Evolutionary conservation across 495 filamentous ascomycete species (phyloP).

Genomic region (Cercophora samala): DNA sequence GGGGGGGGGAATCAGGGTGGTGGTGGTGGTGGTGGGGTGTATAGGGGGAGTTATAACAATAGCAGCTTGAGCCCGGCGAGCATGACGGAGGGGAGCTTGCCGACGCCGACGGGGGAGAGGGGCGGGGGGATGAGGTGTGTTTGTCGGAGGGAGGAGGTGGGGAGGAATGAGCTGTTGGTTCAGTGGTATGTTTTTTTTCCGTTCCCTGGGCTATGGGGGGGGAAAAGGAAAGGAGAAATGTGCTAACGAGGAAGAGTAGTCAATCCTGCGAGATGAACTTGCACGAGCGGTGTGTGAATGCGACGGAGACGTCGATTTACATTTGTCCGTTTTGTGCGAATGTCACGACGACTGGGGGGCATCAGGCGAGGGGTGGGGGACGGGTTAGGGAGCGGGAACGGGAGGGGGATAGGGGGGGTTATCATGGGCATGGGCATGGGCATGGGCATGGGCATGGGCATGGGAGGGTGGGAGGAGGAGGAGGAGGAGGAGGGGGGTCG

Average conservation of each 20-base stretch:
- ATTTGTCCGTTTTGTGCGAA: slow-evolving; percentile 78
- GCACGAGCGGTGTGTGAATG: slow-evolving; percentile 73
- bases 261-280: slow-evolving; percentile 85
- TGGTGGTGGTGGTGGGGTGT: too few relatives aligned
- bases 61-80: slow-evolving; percentile 59
- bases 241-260: slow-evolving; percentile 43
- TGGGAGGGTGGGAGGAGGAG: neutral
- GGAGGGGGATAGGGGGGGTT: neutral
- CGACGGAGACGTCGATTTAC: slow-evolving; percentile 68
- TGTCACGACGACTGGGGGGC: slow-evolving; percentile 64
- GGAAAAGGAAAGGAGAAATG: too few relatives aligned
- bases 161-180: slow-evolving; percentile 70
- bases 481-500: slow-evolving; percentile 37
- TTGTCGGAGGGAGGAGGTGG: slow-evolving; percentile 53
- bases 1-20: too few relatives aligned
- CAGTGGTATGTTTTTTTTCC: slow-evolving; percentile 75
- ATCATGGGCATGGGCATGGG: neutral
- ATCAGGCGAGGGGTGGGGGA: slow-evolving; percentile 39
- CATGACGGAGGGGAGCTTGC: slow-evolving; percentile 61
- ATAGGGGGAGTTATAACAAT: slow-evolving; percentile 21
- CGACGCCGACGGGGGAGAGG: slow-evolving; percentile 60
- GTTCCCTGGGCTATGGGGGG: too few relatives aligned
- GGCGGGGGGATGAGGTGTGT: slow-evolving; percentile 66
- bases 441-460: neutral
- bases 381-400: slow-evolving; percentile 49